phyloP scores from a whole-genome alignment of 2,329 filamentous ascomycete genomes.

The Didymella pinodella region DNA sequence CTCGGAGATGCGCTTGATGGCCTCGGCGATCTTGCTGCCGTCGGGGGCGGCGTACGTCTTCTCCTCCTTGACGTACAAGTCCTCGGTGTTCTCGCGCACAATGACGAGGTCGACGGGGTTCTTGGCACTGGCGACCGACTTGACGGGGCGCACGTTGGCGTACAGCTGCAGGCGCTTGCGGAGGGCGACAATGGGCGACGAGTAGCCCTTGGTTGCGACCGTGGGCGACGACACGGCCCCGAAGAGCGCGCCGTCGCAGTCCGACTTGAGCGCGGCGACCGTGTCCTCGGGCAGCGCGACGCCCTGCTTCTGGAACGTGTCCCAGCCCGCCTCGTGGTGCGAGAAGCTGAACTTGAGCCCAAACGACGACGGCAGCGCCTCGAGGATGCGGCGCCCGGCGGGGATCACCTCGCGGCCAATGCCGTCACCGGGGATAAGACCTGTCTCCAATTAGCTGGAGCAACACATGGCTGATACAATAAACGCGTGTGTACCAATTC shows the following conservation, averaged over 20 bases:
- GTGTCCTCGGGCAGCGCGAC: slow-evolving; percentile 89
- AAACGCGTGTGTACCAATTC: slow-evolving; percentile 33
- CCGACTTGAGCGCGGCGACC: slow-evolving; percentile 83
- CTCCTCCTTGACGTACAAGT: slow-evolving; percentile 98
- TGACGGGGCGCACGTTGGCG: slow-evolving; percentile 96
- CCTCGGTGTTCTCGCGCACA: slow-evolving; percentile 98
- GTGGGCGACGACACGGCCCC: slow-evolving; percentile 93
- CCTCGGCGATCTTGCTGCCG: slow-evolving; percentile 86
- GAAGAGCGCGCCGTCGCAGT: slow-evolving; percentile 96
- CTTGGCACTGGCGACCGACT: slow-evolving; percentile 72
- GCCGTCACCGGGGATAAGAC: slow-evolving; percentile 96
- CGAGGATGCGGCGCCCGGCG: slow-evolving; percentile 86
- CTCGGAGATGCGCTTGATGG: slow-evolving; percentile 95
- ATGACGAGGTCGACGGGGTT: slow-evolving; percentile 92
- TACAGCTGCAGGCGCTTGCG: slow-evolving; percentile 95
- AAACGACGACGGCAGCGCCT: slow-evolving; percentile 89
- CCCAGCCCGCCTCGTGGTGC: slow-evolving; percentile 90
- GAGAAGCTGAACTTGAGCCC: slow-evolving; percentile 94
- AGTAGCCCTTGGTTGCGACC: slow-evolving; percentile 91
- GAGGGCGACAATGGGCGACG: slow-evolving; percentile 93
- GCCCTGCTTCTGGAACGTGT: slow-evolving; percentile 90
- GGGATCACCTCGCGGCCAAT: slow-evolving; percentile 99
- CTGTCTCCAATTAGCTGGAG: slow-evolving; percentile 57
- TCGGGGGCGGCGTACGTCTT: slow-evolving; percentile 77
- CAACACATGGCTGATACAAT: neutral